These are phyloP conservation scores for Picea glauca DNA, from an alignment of 75 land plant species.

Conservation along the genomic window DNA sequence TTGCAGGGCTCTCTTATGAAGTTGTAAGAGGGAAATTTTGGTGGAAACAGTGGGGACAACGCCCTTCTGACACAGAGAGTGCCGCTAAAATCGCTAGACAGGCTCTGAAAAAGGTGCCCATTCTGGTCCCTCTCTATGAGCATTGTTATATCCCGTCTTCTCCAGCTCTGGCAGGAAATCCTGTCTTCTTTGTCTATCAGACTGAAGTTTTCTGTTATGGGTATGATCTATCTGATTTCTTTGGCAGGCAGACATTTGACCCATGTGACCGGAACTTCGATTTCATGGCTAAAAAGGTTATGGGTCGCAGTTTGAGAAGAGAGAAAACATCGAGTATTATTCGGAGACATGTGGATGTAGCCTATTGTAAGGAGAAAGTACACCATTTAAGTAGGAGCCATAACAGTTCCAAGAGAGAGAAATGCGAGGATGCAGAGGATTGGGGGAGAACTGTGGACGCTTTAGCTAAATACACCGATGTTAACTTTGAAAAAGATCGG, in stretches of 20 bases:
- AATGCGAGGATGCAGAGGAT: background rate
- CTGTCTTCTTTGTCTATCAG: slow-evolving; percentile 45
- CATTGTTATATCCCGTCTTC: slow-evolving; percentile 48
- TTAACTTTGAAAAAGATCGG: background rate
- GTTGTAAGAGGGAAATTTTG: slow-evolving; percentile 55
- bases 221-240: slow-evolving; percentile 51
- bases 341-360: background rate
- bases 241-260: slow-evolving; percentile 35
- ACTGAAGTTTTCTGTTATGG: slow-evolving; percentile 28
- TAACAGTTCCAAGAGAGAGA: background rate
- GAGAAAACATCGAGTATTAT: background rate
- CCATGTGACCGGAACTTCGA: background rate
- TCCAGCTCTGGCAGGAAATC: slow-evolving; percentile 56
- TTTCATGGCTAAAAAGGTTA: background rate
- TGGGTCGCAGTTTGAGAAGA: background rate
- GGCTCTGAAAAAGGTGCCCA: slow-evolving; percentile 53
- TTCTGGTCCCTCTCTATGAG: slow-evolving; percentile 43
- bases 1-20: slow-evolving; percentile 57
- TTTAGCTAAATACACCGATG: background rate
- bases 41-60: slow-evolving; percentile 75
- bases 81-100: slow-evolving; percentile 54
- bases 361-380: background rate
- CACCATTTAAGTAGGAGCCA: background rate
- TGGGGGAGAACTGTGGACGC: background rate
- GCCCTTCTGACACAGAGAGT: slow-evolving; percentile 54